These are phyloP conservation scores for Debaryomyces hansenii DNA, from an alignment of 805 yeast genomes.

Conservation along the genomic window DNA sequence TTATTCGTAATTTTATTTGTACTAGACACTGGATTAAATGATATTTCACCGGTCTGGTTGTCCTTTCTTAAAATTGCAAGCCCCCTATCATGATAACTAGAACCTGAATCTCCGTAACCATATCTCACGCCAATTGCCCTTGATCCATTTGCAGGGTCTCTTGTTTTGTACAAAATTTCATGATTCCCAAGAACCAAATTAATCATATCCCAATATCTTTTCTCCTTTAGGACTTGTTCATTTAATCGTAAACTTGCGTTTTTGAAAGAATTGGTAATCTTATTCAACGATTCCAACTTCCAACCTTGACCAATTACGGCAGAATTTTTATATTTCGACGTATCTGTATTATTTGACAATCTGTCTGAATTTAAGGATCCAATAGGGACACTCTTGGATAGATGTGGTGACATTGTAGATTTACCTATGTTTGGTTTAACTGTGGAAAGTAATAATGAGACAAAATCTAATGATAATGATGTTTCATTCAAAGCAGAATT, in stretches of 20 bases:
- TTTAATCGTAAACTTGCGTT: conserved; percentile 51
- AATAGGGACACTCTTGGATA: conserved; percentile 69
- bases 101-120: conserved; percentile 91
- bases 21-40: conserved; percentile 29
- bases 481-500: conserved; percentile 82
- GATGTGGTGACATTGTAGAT: conserved; percentile 83
- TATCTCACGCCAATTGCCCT: conserved; percentile 77
- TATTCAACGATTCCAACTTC: conserved; percentile 71
- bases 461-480: conserved; percentile 82
- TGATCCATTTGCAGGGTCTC: conserved; percentile 47
- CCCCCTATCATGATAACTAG: conserved; percentile 72
- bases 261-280: conserved; percentile 52
- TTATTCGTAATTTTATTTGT: conserved; percentile 35
- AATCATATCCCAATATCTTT: conserved; percentile 61
- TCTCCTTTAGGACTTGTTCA: conserved; percentile 60
- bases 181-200: conserved; percentile 45
- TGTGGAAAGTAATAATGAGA: conserved; percentile 77
- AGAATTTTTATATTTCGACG: conserved; percentile 23
- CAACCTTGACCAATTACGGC: conserved; percentile 69
- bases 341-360: conserved; percentile 22
- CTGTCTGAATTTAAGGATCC: conserved; percentile 66
- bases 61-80: conserved; percentile 66
- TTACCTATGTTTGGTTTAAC: conserved; percentile 84
- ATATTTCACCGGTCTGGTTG: conserved; percentile 29
- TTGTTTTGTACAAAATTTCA: conserved; percentile 69